A percentile compares a stretch with the other conserved stretches of the same genome.
These are phyloP conservation scores for Citrus mangshanensis DNA, from an alignment of 345 rosid species.

Conservation along the genomic window DNA sequence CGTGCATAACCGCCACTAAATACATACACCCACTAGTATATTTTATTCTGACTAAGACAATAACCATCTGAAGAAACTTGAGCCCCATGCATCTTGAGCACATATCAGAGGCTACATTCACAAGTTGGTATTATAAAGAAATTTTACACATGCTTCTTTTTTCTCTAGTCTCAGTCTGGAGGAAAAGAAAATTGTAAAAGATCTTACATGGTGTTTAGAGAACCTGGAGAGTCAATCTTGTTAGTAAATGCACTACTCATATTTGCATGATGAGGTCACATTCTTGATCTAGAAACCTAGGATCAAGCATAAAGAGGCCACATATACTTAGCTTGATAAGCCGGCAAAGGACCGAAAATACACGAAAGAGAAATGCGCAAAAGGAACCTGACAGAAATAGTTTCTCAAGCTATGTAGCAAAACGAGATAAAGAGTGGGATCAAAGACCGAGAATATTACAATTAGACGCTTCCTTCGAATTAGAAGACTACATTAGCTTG, in stretches of 20 bases:
- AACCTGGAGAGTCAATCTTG: not conserved
- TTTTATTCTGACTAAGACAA: too few species aligned
- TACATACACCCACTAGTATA: too few species aligned
- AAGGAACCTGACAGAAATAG: not conserved
- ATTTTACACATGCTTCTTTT: not conserved
- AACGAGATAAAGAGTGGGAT: not conserved
- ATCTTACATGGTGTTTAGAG: not conserved
- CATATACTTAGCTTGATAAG: not conserved
- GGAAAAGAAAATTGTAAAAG: not conserved
- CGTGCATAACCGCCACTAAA: too few species aligned
- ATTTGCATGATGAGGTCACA: not conserved
- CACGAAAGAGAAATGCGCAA: not conserved
- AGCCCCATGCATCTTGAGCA: too few species aligned
- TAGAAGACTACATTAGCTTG: not conserved
- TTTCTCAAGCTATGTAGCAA: not conserved
- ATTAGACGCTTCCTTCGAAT: too few species aligned
- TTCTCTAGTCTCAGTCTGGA: not conserved
- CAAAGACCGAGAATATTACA: too few species aligned
- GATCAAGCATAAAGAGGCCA: not conserved
- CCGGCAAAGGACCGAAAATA: not conserved
- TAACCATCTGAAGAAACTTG: too few species aligned
- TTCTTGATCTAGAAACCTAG: not conserved
- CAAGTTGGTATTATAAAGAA: too few species aligned
- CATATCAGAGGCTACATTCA: too few species aligned
- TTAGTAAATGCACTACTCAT: not conserved